Conservation (phyloP, 179 eudicot genomes). For the Silene noctiflora region DNA sequence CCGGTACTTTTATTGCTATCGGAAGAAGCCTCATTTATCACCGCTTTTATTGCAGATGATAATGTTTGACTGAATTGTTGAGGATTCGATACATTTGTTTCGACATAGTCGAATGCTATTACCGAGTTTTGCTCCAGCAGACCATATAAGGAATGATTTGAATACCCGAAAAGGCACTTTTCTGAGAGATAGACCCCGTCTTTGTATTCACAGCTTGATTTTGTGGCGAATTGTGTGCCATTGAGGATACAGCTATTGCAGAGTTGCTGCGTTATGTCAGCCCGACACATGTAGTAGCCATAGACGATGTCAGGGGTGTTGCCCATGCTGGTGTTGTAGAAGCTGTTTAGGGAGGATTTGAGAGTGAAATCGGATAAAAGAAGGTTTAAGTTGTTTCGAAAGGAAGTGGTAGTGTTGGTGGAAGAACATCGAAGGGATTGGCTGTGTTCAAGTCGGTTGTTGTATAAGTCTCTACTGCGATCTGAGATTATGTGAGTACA, state of each 20-base stretch:
- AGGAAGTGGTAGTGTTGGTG: constrained; percentile 7
- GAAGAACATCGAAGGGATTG: not conserved
- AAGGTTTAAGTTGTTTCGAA: not conserved
- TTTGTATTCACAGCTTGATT: not conserved
- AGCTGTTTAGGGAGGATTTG: constrained; percentile 16
- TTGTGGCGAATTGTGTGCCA: constrained; percentile 9
- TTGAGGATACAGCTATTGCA: constrained; percentile 15
- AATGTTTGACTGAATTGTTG: constrained; percentile 9
- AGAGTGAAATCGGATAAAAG: constrained; percentile 9
- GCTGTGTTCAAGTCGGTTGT: not conserved
- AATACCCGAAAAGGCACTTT: constrained; percentile 15
- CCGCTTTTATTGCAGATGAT: not conserved
- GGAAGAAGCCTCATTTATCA: constrained; percentile 11
- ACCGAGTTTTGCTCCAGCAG: not conserved
- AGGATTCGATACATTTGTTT: not conserved
- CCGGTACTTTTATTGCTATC: not conserved
- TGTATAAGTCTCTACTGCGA: not conserved
- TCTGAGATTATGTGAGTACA: not conserved
- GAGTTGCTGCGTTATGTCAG: constrained; percentile 6
- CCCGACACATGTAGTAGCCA: constrained; percentile 32
- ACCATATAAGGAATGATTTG: constrained; percentile 13
- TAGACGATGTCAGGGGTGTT: constrained; percentile 8
- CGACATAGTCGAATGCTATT: not conserved
- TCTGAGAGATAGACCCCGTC: constrained; percentile 7
- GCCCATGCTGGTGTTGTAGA: constrained; percentile 23